Base-by-base conservation (phyloP, 2,329 filamentous ascomycete species). In the Emmonsia crescens region DNA sequence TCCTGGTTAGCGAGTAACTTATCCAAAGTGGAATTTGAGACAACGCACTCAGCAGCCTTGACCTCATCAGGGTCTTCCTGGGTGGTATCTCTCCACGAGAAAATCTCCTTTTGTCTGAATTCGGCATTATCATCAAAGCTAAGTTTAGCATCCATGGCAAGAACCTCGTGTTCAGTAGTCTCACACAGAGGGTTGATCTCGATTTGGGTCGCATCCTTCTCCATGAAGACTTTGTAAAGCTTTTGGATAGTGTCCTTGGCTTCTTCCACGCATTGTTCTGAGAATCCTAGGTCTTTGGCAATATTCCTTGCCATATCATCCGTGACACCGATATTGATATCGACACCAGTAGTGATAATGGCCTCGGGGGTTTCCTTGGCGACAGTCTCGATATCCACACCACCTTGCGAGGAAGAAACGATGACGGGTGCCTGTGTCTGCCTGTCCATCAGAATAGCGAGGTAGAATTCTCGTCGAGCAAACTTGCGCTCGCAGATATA, bases 401-500 rank as follows among this genome's bases (percentile, higher is more conserved):
- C 94, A 77, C 94, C 94, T 80, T 99, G 94, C 63, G 92, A 96
- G 64, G 93, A 97, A 69, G 94, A 93, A 64, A 99, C 92, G 70
- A 99, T 96, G 74, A 97, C 91, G 70, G 94, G 94, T 67, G 85
- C 83, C 81, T 97, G 94, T 59, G 89, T 87, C 68, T 83, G 85
- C 73, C 94, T 91, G 82, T 99, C 94, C 94, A 99, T 97, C 71
- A 99, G 87, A 73, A 99, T 88, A 73, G 94, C 94, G 63, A 99
- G 87, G 83, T 99, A 99, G 83, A 99, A 99, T 80, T 99, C 94
- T 75, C 94, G 89, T 69, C 94, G 91, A 71, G 94, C 94, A 74
- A 96, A 99, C 83, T 99, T 99, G 84, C 94, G 92, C 85, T 99
- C 94, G 80, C 93, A 96, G 76, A 99, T 97, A 83, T 96, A 97